These are phyloP conservation scores for Hypoxylon sp. DNA, from an alignment of 2,329 filamentous ascomycete species.

Conservation along the genomic window DNA sequence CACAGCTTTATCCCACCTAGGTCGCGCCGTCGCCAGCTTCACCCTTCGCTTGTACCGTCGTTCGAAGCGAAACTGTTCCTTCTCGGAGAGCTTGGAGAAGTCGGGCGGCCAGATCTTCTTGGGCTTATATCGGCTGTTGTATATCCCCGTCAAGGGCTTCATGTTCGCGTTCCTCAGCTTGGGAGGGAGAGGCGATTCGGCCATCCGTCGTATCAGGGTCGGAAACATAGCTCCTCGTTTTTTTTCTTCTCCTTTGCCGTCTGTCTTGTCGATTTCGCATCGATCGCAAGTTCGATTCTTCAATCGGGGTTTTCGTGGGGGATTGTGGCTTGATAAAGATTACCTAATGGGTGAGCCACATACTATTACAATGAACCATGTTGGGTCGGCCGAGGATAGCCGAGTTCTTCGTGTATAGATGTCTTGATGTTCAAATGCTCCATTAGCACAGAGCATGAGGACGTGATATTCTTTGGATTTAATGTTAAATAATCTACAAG, in stretches of 20 bases:
- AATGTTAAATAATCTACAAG: too few relatives aligned
- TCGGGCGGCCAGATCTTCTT: constrained; percentile 83
- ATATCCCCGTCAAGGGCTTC: constrained; percentile 46
- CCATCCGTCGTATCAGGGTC: constrained; percentile 54
- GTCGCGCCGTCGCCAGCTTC: constrained; percentile 47
- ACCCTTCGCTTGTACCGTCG: constrained; percentile 78
- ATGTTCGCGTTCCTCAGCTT: constrained; percentile 35
- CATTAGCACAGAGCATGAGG: too few relatives aligned
- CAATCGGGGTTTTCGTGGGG: constrained; percentile 8
- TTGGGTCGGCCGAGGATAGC: too few relatives aligned
- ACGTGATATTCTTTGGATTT: too few relatives aligned
- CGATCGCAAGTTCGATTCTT: constrained; percentile 8
- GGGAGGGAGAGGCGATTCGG: constrained; percentile 44
- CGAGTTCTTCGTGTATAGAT: too few relatives aligned
- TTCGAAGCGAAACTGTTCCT: constrained; percentile 81
- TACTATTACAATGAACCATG: too few relatives aligned
- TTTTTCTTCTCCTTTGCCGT: constrained; percentile 2
- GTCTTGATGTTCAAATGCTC: too few relatives aligned
- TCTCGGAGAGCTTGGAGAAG: constrained; percentile 72
- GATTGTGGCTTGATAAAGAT: constrained; percentile 24
- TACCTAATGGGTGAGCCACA: too few relatives aligned
- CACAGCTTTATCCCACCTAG: constrained; percentile 50
- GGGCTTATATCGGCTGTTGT: constrained; percentile 67
- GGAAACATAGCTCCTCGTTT: constrained; percentile 52
- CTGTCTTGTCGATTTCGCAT: constrained; percentile 12